These are phyloP conservation scores for Elaeis oleifera DNA, from an alignment of 202 grass and related monocot species.

Conservation along the genomic window DNA sequence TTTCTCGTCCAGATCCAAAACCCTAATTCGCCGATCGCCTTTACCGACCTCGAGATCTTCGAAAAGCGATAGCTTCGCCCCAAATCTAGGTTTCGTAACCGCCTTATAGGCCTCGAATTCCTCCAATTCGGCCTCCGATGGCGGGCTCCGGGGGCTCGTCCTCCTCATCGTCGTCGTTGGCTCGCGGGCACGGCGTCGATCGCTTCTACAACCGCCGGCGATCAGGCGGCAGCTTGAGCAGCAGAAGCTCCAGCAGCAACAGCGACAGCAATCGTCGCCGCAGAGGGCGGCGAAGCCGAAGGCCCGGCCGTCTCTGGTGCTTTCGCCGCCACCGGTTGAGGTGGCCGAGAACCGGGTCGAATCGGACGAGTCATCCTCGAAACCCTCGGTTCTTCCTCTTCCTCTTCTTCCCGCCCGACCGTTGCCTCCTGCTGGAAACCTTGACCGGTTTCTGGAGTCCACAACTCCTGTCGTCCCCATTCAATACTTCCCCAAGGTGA, in stretches of 20 bases:
- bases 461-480: slow-evolving; percentile 63
- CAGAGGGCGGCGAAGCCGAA: slow-evolving; percentile 23
- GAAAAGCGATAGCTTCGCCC: not conserved
- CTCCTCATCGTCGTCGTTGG: slow-evolving; percentile 20
- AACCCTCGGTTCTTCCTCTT: slow-evolving; percentile 18
- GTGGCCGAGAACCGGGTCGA: slow-evolving; percentile 17
- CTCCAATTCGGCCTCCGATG: slow-evolving; percentile 25
- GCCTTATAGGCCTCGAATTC: not conserved
- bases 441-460: slow-evolving; percentile 66
- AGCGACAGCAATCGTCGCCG: slow-evolving; percentile 29
- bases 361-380: slow-evolving; percentile 10
- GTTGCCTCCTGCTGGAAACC: slow-evolving; percentile 36
- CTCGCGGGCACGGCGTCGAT: slow-evolving; percentile 33
- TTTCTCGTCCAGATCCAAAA: not conserved
- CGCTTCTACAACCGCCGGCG: slow-evolving; percentile 68
- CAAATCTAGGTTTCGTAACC: not conserved
- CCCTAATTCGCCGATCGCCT: slow-evolving; percentile 13
- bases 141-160: slow-evolving; percentile 42
- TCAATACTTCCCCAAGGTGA: slow-evolving; percentile 57
- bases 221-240: slow-evolving; percentile 47
- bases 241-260: slow-evolving; percentile 16
- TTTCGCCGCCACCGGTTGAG: not conserved
- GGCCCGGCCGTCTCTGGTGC: slow-evolving; percentile 3
- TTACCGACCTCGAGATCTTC: not conserved
- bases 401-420: slow-evolving; percentile 1